phyloP scores from a whole-genome alignment of 805 yeast genomes.

The Metschnikowia baotianmanensis region DNA sequence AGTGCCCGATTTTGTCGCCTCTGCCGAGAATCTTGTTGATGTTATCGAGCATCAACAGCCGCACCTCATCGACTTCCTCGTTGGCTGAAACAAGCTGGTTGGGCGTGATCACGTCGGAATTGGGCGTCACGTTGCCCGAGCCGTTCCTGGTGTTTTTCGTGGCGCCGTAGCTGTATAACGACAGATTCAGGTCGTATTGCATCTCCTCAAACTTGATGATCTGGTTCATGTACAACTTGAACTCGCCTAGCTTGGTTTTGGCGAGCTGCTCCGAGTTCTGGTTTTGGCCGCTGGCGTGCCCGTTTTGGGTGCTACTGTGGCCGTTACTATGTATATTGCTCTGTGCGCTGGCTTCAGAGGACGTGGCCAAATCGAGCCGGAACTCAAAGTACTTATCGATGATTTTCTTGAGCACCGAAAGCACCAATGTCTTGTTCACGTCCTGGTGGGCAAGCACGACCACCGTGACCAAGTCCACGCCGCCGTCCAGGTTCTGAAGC shows the following conservation, averaged over 20 bases:
- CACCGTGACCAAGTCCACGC: conserved; percentile 52
- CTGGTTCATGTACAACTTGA: conserved; percentile 55
- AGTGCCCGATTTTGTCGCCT: conserved; percentile 69
- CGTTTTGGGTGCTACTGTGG: too few relatives aligned
- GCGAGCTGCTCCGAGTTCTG: conserved; percentile 12
- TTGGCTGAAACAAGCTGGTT: conserved; percentile 41
- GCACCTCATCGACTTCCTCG: conserved; percentile 62
- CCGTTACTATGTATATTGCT: too few relatives aligned
- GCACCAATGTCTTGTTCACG: conserved; percentile 45
- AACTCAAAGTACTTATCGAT: conserved; percentile 49
- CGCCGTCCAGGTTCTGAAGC: conserved; percentile 39
- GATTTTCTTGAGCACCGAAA: conserved; percentile 48
- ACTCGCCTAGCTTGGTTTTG: conserved; percentile 43
- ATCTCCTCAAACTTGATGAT: conserved; percentile 54
- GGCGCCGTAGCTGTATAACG: conserved; percentile 35
- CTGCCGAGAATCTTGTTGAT: conserved; percentile 69
- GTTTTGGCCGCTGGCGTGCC: too few relatives aligned
- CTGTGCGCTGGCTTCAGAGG: background rate
- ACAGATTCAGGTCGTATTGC: conserved; percentile 37
- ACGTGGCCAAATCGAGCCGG: conserved; percentile 26
- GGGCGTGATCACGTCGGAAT: conserved; percentile 29
- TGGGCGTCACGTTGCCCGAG: conserved; percentile 12
- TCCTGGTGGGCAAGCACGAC: conserved; percentile 45
- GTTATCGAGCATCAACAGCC: conserved; percentile 68
- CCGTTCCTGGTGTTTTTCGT: conserved; percentile 15